Base-by-base conservation (phyloP, 495 filamentous ascomycete species). In the Penicillium goetzii region DNA sequence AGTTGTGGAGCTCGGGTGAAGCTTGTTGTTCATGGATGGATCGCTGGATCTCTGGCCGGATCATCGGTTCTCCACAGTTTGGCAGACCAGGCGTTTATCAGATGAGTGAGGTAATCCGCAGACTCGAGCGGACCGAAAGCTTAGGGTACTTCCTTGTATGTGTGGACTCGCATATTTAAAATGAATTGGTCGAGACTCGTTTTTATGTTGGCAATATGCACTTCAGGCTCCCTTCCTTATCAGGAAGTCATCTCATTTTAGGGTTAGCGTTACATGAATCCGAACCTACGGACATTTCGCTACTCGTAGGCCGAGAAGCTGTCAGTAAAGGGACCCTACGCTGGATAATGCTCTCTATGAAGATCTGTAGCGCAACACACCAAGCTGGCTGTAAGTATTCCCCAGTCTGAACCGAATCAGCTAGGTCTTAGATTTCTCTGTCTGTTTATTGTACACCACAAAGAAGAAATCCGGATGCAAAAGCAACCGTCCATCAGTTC, bases 391-490 rank as follows among this genome's bases (percentile, higher is more conserved):
- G 26, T 58, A n/a, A 23, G 34, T 34, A 54, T 34, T 7, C 41
- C 40, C 23, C 9, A 15, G 56, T 15, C 41, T n/a, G 56, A 58
- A 49, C 2, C 8, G 3, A 28, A 33, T 47, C 56, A 58, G 41
- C 28, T 28, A 6, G 19, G 19, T 23, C 19, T 19, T 25, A 58
- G 11, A 33, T 58, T 47, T n/a, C 52, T 55, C 52, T 65, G 21
- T 59, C 30, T 32, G 40, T 54, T 56, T 67, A 61, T 60, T 43
- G 36, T 63, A 67, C 65, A 67, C 51, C 58, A 60, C 49, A 49
- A 54, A 64, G 47, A 45, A 19, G 36, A 30, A 59, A 51, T 28
- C 47, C 25, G 50, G 50, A 55, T 43, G 45, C 32, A 59, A 59
- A 60, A 56, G 32, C 36, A 57, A 64, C 45, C 55, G 40, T 58